These are phyloP conservation scores for Potentilla sterilis DNA, from an alignment of 306 rosid species.

Conservation along the genomic window DNA sequence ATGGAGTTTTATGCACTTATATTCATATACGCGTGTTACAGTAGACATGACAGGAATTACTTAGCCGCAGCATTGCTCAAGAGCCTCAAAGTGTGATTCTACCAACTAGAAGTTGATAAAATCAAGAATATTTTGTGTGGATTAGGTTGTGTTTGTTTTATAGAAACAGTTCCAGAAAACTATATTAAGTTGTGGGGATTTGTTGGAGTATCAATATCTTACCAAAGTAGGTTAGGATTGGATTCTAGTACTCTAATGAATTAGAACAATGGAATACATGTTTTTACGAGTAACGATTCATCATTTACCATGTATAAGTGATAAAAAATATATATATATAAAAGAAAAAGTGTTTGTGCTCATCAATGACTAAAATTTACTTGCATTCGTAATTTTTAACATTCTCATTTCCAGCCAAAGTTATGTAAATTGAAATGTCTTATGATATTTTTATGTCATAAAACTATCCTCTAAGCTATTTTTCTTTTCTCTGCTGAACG, in stretches of 20 bases:
- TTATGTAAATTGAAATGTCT: not conserved
- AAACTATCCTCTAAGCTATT: not conserved
- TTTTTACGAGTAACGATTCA: not conserved
- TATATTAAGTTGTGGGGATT: not conserved
- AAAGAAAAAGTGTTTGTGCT: not conserved
- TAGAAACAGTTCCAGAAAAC: not conserved
- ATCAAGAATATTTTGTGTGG: not conserved
- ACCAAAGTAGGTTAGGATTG: not conserved
- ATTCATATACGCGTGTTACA: not conserved
- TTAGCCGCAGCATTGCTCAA: not conserved
- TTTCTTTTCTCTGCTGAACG: not conserved
- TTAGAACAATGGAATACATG: not conserved
- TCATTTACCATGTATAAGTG: not conserved
- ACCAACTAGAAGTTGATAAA: not conserved
- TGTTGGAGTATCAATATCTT: not conserved
- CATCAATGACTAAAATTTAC: not conserved
- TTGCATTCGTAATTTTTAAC: no score
- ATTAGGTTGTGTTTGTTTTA: conserved; percentile 3
- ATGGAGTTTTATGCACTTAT: not conserved
- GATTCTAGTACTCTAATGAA: not conserved
- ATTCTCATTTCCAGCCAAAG: no score
- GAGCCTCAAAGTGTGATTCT: conserved; percentile 8
- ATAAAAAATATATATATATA: no score
- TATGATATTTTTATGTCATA: not conserved
- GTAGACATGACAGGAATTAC: not conserved